A percentile compares a stretch with the other conserved stretches of the same genome.
Conservation (phyloP, 208 protist species). For the Crithidia thermophila region DNA sequence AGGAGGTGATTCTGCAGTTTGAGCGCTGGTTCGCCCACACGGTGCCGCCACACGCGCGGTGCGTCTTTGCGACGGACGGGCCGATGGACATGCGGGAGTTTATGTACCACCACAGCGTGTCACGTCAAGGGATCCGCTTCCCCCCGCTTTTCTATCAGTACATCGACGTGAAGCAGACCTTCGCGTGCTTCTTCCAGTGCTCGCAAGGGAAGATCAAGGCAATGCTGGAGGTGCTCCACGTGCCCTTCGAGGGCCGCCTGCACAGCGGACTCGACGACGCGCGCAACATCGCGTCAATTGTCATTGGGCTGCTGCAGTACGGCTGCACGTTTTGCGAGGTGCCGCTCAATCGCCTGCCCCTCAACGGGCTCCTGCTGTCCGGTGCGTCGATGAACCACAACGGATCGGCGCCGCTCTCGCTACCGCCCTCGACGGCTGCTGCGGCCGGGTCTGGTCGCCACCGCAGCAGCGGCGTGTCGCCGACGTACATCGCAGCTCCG, state of each 20-base stretch:
- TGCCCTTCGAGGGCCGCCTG: constrained; percentile 77
- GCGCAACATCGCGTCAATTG: constrained; percentile 86
- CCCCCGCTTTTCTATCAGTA: constrained; percentile 85
- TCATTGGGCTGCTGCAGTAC: constrained; percentile 79
- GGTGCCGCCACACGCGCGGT: constrained; percentile 54
- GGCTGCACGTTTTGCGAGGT: constrained; percentile 80
- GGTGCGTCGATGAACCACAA: background rate
- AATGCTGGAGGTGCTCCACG: constrained; percentile 85
- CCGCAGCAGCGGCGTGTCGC: background rate
- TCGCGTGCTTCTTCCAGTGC: constrained; percentile 79
- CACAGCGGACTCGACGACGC: constrained; percentile 90
- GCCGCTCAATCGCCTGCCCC: constrained; percentile 50
- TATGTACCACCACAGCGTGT: constrained; percentile 82
- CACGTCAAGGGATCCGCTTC: constrained; percentile 78
- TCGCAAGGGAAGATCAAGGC: constrained; percentile 83
- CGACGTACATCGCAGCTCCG: constrained; percentile 12
- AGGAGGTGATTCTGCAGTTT: constrained; percentile 82
- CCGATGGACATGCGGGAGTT: constrained; percentile 84
- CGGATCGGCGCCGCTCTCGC: constrained; percentile 22
- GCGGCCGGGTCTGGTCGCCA: constrained; percentile 1
- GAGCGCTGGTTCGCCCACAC: constrained; percentile 80
- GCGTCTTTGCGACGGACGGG: constrained; percentile 84
- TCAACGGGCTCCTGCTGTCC: constrained; percentile 22
- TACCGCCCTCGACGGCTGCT: constrained; percentile 39
- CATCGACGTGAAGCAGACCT: constrained; percentile 87